Base-by-base conservation (phyloP, 371 early-diverging fungal species). In the Sporodiniella umbellata region DNA sequence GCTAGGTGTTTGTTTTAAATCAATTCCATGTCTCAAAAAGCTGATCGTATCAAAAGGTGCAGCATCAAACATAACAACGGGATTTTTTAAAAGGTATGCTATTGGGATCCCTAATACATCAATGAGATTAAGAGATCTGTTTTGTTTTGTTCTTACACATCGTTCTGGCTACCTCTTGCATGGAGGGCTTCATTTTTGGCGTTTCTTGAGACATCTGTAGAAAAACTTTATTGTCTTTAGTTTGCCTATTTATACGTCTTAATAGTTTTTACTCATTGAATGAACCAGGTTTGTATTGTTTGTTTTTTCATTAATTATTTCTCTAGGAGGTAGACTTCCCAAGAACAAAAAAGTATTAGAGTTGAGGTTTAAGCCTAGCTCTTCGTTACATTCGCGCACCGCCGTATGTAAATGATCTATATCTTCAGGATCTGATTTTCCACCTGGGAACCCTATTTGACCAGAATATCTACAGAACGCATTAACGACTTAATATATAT, bases 391-490 rank as follows among this genome's bases (percentile, higher is more conserved):
- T 62, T 88, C 89, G 44, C 89, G 59, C 42, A 69, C 73, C 3
- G 80, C 87, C 3, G 89, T 84, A 35, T 81, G 80, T 23, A 81
- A 70, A 38, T 78, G 71, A 40, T 79, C 73, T 25, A 72, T 74
- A 51, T 88, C 86, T 12, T 53, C 58, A 6, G 70, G 55, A 45
- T 86, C 85, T 6, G 68, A 70, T 48, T 84, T 85, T 10, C 89
- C 89, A 4, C 89, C 89, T 1, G 87, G 87, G 51, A 86, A 82
- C 4, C 85, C 85, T 33, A 86, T 82, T 65, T 88, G 87, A 0
- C 87, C 87, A 24, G 83, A 82, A 86, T 86, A 72, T n/a, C 73
- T 72, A 23, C 21, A 22, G 42, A 30, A 30, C 23, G 17, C 42
- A 35, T 21, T 35, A 22, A 4, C 10, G 4, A 28, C 8, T 24